Conservation (phyloP, 2,329 filamentous ascomycete species). For the Aspergillus sp. region DNA sequence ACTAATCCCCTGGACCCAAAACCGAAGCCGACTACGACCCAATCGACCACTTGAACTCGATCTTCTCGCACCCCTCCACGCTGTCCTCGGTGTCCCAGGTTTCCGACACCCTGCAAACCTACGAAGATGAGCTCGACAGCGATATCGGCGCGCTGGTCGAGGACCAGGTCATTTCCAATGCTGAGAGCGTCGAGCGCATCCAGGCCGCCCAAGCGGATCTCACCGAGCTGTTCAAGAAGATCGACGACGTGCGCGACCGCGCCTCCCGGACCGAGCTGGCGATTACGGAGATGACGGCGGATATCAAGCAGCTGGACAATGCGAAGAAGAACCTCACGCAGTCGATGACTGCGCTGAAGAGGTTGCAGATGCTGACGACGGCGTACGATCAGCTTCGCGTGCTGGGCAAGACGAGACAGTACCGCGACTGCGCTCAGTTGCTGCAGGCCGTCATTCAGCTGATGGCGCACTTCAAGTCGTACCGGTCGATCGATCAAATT, state of each 20-base stretch:
- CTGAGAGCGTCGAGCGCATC: constrained; percentile 86
- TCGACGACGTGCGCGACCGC: constrained; percentile 85
- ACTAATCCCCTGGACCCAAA: constrained; percentile 7
- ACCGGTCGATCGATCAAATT: constrained; percentile 96
- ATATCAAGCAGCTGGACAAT: constrained; percentile 95
- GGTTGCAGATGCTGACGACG: constrained; percentile 96
- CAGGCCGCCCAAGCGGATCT: constrained; percentile 88
- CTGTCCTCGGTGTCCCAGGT: constrained; percentile 74
- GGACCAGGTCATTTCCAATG: constrained; percentile 78
- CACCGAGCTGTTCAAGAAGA: constrained; percentile 85
- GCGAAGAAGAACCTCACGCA: constrained; percentile 95
- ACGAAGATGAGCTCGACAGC: constrained; percentile 78
- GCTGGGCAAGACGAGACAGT: constrained; percentile 81
- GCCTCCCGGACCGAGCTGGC: constrained; percentile 91
- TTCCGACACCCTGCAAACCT: constrained; percentile 68
- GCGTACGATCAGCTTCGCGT: constrained; percentile 95
- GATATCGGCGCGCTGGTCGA: constrained; percentile 72
- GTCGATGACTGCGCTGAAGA: constrained; percentile 96
- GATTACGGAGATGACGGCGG: constrained; percentile 97
- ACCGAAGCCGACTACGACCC: constrained; percentile 80
- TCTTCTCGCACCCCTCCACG: constrained; percentile 87
- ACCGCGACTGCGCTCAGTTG: constrained; percentile 89
- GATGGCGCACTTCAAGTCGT: constrained; percentile 98
- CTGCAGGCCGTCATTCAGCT: constrained; percentile 94
- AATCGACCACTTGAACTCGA: constrained; percentile 85